Base-by-base conservation (phyloP, 176 grass and related monocot species). In the Stipa capillata region DNA sequence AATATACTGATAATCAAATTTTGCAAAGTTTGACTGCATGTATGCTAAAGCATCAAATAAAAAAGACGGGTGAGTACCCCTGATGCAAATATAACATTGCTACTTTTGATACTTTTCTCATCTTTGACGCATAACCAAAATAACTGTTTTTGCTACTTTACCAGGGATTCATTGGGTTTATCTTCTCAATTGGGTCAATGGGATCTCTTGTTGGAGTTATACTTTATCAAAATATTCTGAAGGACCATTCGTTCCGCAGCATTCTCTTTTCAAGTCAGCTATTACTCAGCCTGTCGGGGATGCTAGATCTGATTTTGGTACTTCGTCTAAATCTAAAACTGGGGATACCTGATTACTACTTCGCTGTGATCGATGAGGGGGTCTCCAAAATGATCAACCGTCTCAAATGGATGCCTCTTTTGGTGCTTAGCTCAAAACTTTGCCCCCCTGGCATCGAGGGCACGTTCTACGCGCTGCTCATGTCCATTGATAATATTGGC, bases 401-500 rank as follows among this genome's bases (percentile, higher is more conserved):
- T 13, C 44, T 97, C 10, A 97, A 97, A 47, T 97, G 86, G 88
- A 91, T 97, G 90, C 94, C 91, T 14, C 84, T 97, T 39, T 74
- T 97, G 45, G 94, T 97, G 27, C 90, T 97, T 60, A 85, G 94
- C 82, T 84, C 94, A 37, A 93, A 91, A 76, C 84, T 97, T 36
- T 91, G 94, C 34, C 88, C 91, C 54, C n/a, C 77, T 59, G 94
- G 94, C 18, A 91, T 91, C 20, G 94, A 97, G 76, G 91, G 94
- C 68, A 93, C 91, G 17, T 97, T 97, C 83, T 97, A 83, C 0
- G 88, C 90, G 8, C 86, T 97, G 42, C 61, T 97, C 50, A 97
- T 97, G 94, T 97, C 91, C 14, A 85, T 97, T 5, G 94, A 97
- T 35, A 93, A 93, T 66, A 72, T 88, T 49, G 94, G 94, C 33